A percentile compares a stretch with the other conserved stretches of the same genome.
These are phyloP conservation scores for Paragyromitra xinjiangensis DNA, from an alignment of 495 filamentous ascomycete genomes.

Conservation along the genomic window DNA sequence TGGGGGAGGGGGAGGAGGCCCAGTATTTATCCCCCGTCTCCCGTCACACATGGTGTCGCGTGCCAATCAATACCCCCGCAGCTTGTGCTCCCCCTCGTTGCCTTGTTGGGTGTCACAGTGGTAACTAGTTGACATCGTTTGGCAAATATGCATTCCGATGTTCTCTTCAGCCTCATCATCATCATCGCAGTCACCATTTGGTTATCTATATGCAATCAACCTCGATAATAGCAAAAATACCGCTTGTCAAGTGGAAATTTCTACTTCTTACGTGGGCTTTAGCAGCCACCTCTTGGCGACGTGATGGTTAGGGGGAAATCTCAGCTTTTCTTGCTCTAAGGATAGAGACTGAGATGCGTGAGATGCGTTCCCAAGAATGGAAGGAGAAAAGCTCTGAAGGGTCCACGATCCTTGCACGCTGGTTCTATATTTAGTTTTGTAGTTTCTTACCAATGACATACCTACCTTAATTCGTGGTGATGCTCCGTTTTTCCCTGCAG, in stretches of 20 bases:
- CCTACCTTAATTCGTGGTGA: not conserved
- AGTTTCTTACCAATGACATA: slow-evolving; percentile 6
- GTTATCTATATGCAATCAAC: not conserved
- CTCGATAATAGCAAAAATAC: not conserved
- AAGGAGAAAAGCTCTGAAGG: slow-evolving; percentile 13
- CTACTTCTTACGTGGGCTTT: not conserved
- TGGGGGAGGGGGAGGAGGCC: not conserved
- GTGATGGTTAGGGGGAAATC: not conserved
- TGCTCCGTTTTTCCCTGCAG: slow-evolving; percentile 7
- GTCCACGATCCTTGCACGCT: slow-evolving; percentile 10
- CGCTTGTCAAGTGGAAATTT: too few relatives aligned
- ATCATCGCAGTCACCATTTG: not conserved
- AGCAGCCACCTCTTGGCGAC: not conserved
- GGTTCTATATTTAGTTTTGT: slow-evolving; percentile 25
- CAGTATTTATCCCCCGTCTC: slow-evolving; percentile 38
- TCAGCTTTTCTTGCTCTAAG: not conserved
- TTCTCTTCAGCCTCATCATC: not conserved
- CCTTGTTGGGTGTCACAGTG: slow-evolving; percentile 16
- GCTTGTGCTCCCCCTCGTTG: slow-evolving; percentile 16
- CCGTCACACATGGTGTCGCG: slow-evolving; percentile 19
- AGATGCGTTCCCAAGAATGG: slow-evolving; percentile 25
- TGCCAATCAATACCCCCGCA: slow-evolving; percentile 30
- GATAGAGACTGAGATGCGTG: not conserved
- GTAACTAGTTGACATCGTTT: slow-evolving; percentile 14
- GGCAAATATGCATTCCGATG: slow-evolving; percentile 12